Base-by-base conservation (phyloP, 139 green algal genomes). In the Haematococcus sp. region DNA sequence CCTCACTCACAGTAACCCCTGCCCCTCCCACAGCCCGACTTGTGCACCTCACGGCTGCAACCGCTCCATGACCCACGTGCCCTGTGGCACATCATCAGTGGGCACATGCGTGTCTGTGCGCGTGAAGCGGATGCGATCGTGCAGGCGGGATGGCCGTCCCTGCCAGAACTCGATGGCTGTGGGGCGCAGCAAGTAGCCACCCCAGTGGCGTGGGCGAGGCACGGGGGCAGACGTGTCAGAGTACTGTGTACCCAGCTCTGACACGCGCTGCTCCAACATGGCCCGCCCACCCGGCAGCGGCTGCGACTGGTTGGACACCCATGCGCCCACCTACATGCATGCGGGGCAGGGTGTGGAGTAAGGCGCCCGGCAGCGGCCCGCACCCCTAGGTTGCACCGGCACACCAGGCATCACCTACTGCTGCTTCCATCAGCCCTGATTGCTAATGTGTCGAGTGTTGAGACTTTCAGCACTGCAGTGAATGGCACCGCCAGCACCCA, bases 161-260 rank as follows among this genome's bases (percentile, higher is more conserved):
- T 97, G 90, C 93, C 93, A 98, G 66, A 98, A 98, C 78, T 98
- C 93, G 2, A 97, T 73, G 0, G 20, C 20, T 0, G 73, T 61
- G 2, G 93, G 93, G 4, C 77, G 71, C 31, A 98, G 73, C 28
- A 91, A 68, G 71, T 87, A 98, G 33, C 93, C 93, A 4, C 93
- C 92, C 93, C 92, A 97, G 68, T 93, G 81, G 4, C 79, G 61
- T 20, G 90, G 90, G 61, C 84, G 81, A n/a, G 88, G 87, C 44
- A 95, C 84, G 1, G 77, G 71, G 20, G 60, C 34, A 15, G 30
- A 31, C 30, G 71, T 68, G 22, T 84, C 85, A 0, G 63, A 60
- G 66, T 85, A 90, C 55, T 77, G 49, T 40, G 60, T 7, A 46
- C 84, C 65, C 55, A 90, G 58, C 56, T 83, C 73, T 25, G 19